A percentile compares a stretch with the other conserved stretches of the same genome.
phyloP scores from a whole-genome alignment of 2,329 filamentous ascomycete species.

The Penicillium crustosum region DNA sequence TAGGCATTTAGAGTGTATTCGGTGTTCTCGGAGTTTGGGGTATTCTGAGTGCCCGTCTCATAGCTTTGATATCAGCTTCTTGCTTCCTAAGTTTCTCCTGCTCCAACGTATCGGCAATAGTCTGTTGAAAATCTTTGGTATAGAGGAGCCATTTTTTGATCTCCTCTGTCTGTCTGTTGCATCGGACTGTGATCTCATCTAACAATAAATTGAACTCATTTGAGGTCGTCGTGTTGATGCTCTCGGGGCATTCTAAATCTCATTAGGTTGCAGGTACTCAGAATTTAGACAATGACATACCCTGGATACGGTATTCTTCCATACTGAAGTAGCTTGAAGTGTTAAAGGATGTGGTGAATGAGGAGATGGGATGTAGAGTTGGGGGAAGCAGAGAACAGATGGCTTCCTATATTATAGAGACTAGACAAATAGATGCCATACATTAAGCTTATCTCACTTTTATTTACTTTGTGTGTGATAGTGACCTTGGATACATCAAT shows the following conservation, averaged over 20 bases:
- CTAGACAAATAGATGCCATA: no score
- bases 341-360: background rate
- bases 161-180: background rate
- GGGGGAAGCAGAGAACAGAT: background rate
- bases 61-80: background rate
- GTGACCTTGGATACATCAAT: no score
- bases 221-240: background rate
- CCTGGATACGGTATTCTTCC: background rate
- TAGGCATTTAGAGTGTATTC: background rate
- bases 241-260: background rate
- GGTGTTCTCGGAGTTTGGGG: background rate
- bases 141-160: constrained; percentile 1
- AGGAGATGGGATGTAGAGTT: background rate
- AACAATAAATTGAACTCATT: background rate
- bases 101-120: background rate
- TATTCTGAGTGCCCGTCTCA: background rate
- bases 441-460: no score
- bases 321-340: background rate
- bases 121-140: background rate
- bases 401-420: background rate
- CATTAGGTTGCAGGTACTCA: background rate
- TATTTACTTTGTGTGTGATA: background rate
- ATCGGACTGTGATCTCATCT: constrained; percentile 1
- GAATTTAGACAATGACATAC: background rate
- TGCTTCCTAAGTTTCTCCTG: background rate